Evolutionary conservation across 2,329 filamentous ascomycete genomes (phyloP).

Genomic region (Phaeosphaeria sp.): DNA sequence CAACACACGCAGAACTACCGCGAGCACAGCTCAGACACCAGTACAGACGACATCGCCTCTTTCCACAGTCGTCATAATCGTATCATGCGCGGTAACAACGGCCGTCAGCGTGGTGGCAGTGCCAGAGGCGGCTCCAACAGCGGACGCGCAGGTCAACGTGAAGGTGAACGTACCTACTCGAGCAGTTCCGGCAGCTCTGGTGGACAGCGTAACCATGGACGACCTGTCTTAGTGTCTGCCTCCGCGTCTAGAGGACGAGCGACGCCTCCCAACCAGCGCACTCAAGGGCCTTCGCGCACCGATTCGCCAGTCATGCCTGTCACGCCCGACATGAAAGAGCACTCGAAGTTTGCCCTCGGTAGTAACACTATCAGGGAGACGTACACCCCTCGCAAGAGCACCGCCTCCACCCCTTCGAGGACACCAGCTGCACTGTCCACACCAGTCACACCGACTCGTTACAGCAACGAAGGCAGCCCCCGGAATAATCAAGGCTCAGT

Average conservation of each 20-base stretch:
- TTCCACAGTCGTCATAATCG: neutral
- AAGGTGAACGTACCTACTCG: constrained; percentile 12
- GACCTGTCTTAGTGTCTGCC: constrained; percentile 7
- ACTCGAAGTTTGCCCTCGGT: constrained; percentile 15
- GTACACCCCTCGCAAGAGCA: constrained; percentile 9
- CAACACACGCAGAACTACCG: neutral
- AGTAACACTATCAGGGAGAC: constrained; percentile 23
- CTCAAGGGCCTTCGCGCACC: neutral
- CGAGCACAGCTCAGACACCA: constrained; percentile 7
- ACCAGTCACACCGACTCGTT: neutral
- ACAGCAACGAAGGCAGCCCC: neutral
- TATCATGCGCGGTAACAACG: constrained; percentile 15
- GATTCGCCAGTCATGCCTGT: constrained; percentile 8
- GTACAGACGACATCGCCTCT: constrained; percentile 3
- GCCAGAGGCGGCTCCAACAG: constrained; percentile 8
- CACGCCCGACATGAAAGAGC: neutral
- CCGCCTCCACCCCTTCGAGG: neutral
- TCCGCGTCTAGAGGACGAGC: neutral
- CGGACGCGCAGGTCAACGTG: constrained; percentile 12
- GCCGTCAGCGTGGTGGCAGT: constrained; percentile 11
- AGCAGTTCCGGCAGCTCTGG: constrained; percentile 23
- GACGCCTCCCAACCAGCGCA: constrained; percentile 5
- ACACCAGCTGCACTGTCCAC: neutral
- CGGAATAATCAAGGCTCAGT: neutral
- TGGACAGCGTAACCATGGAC: constrained; percentile 2